phyloP scores from a whole-genome alignment of 306 rosid genomes.

The Chamaecrista fasciculata region DNA sequence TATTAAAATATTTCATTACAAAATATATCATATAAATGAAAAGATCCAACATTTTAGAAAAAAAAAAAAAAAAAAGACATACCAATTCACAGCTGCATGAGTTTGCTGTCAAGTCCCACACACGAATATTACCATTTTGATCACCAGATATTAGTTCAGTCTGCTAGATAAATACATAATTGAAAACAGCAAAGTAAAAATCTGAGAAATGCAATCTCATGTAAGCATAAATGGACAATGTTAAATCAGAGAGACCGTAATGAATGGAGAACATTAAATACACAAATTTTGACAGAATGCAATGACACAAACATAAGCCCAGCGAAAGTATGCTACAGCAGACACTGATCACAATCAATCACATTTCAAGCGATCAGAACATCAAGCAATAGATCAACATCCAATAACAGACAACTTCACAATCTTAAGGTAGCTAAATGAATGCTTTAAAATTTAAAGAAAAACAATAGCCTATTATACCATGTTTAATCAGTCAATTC shows the following conservation, averaged over 20 bases:
- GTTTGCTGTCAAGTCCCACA: conserved; percentile 99
- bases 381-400: conserved; percentile 7
- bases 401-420: not conserved
- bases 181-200: conserved; percentile 26
- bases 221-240: conserved; percentile 9
- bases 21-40: not conserved
- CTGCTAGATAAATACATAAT: conserved; percentile 44
- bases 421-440: not conserved
- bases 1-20: conserved; percentile 16
- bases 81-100: conserved; percentile 99
- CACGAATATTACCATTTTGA: conserved; percentile 98
- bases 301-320: conserved; percentile 6
- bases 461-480: not conserved
- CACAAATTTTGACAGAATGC: conserved; percentile 19
- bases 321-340: not conserved
- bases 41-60: conserved; percentile 4
- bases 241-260: not conserved
- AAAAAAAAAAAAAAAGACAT: conserved; percentile 22
- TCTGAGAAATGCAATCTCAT: conserved; percentile 4
- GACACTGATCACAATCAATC: not conserved
- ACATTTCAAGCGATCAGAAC: conserved; percentile 1
- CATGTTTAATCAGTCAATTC: not conserved
- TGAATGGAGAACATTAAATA: conserved; percentile 20
- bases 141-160: conserved; percentile 98
- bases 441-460: not conserved